These are phyloP conservation scores for Coemansia javaensis DNA, from an alignment of 192 early-diverging fungal genomes.

Conservation along the genomic window DNA sequence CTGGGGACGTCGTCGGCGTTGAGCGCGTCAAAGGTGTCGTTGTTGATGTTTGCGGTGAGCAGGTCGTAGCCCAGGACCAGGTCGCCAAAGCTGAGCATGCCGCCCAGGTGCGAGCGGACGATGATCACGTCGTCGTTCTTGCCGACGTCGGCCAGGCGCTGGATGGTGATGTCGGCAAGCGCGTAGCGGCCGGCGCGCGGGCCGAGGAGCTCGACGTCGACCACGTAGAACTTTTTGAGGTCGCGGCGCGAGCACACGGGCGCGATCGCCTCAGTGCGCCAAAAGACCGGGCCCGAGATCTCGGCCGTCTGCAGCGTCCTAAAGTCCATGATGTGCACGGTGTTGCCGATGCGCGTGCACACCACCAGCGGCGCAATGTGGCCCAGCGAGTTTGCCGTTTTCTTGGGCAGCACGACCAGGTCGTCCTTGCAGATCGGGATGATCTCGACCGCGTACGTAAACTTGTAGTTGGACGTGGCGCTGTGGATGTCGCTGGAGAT, in stretches of 20 bases:
- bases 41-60: slow-evolving; percentile 85
- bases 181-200: slow-evolving; percentile 69
- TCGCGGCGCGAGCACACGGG: slow-evolving; percentile 73
- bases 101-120: slow-evolving; percentile 88
- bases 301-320: slow-evolving; percentile 77
- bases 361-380: slow-evolving; percentile 81
- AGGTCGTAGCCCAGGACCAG: slow-evolving; percentile 90
- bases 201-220: slow-evolving; percentile 85
- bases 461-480: slow-evolving; percentile 91
- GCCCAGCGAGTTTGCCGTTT: slow-evolving; percentile 78
- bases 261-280: slow-evolving; percentile 72
- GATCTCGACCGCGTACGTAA: slow-evolving; percentile 92
- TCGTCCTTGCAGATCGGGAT: slow-evolving; percentile 97
- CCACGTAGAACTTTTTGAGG: slow-evolving; percentile 89
- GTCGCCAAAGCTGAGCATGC: slow-evolving; percentile 87
- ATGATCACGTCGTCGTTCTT: slow-evolving; percentile 82
- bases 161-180: slow-evolving; percentile 85
- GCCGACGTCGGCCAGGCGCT: slow-evolving; percentile 70
- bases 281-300: slow-evolving; percentile 69
- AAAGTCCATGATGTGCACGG: slow-evolving; percentile 80
- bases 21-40: slow-evolving; percentile 71
- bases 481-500: slow-evolving; percentile 94
- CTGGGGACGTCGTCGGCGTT: slow-evolving; percentile 70
- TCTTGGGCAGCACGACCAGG: slow-evolving; percentile 78
- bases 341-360: slow-evolving; percentile 81